Evolutionary conservation across 768 basidiomycete species (phyloP), one percentile per base, ranked within the genome.

Genomic region (Boletellus sp.): DNA sequence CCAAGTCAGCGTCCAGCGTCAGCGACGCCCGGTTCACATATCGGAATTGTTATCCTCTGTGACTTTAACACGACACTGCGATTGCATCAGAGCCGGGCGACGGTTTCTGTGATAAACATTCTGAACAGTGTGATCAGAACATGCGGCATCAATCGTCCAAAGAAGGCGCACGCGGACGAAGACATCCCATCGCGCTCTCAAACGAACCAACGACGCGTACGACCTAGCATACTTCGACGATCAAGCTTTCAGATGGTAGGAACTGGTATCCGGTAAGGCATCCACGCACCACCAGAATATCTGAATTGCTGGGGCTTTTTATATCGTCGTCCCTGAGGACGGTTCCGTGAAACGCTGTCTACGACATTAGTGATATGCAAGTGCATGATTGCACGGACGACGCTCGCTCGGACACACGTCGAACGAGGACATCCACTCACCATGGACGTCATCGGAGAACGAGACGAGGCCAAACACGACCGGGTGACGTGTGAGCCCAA

Each of bases 121-220:
- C 6, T 47, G 52, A 31, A 54, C 42, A 16, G 56, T 50, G 20
- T 20, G 5, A 34, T 17, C 26, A 26, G 26, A 26, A 6, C 26
- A 26, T 26, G 9, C 26, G 26, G 9, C 26, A 26, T 26, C 26
- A 6, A 26, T 26, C 4, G 26, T 26, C 26, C 26, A 26, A 26
- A 26, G 26, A n/a, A 9, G 26, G 6, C 26, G 26, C 1, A 11
- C 11, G 28, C 9, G 3, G 28, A 28, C 11, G 28, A 28, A 28
- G n/a, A 28, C 28, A 11, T 28, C 3, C 11, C 28, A 3, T 28
- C 11, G 28, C 28, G 28, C 11, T 11, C 28, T 10, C 3, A 28
- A 28, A 28, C 5, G 62, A 58, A 8, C 50, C 55, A 19, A 50
- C 50, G 8, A 59, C 48, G n/a, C 55, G 55, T n/a, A 12, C 55